Base-by-base conservation (phyloP, 257 asterid species). In the Datura wrightii region DNA sequence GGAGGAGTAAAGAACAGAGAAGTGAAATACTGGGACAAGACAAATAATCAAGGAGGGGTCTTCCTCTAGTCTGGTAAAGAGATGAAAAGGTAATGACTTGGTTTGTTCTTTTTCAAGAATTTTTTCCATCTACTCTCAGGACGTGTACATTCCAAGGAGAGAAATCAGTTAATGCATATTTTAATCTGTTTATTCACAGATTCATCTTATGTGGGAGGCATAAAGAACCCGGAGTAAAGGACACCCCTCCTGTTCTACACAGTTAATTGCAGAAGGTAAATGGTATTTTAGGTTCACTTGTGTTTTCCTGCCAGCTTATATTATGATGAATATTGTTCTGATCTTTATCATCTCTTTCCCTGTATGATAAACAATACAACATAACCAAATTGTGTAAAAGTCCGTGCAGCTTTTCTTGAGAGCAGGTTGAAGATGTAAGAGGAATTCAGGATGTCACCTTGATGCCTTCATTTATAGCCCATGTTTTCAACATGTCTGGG, bases 391-490 rank as follows among this genome's bases (percentile, higher is more conserved):
- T 7, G 14, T 39, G 52, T 69, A 69, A 14, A 15, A 41, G 31
- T 69, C 52, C 2, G 8, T 67, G 52, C 34, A 67, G 24, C 8
- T 67, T 39, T 67, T 67, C 31, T 7, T 16, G 19, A 1, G 53
- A 69, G 78, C 34, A 69, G 34, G 34, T 69, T 69, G 52, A 69
- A 8, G 78, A 69, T 8, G 52, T 69, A 69, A 69, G 31, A 69
- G 53, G 52, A 66, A 36, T 18, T 79, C 16, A 63, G 62, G 72
- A 37, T 10, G 42, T 44, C 83, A 92, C 98, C 94, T 92, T 84
- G 79, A 94, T 89, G 88, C 93, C 94, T 86, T 92, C 85, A 53
- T 91, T 69, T 19, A 91, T 89, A 46, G 98, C 94, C 94, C 94
- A 93, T 83, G 90, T 88, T 88, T 88, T 91, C 55, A 94, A 46